These are phyloP conservation scores for Lasiodiplodia hormozganensis DNA, from an alignment of 2,329 filamentous ascomycete species.

Conservation along the genomic window DNA sequence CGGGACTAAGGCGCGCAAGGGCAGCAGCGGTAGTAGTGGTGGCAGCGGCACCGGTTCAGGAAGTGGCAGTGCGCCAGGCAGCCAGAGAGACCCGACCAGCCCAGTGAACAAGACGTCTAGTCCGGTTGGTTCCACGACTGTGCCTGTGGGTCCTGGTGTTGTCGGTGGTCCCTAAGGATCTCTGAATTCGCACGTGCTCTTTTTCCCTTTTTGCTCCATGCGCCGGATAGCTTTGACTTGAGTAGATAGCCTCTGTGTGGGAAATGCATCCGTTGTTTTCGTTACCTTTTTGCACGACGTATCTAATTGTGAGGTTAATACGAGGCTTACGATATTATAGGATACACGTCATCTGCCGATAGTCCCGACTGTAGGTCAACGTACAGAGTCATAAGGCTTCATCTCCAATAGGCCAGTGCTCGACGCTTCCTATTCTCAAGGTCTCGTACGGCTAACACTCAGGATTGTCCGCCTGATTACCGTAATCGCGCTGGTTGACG, in stretches of 20 bases:
- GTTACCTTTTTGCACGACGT: background rate
- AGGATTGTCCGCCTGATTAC: background rate
- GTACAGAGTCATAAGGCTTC: background rate
- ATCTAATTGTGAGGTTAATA: background rate
- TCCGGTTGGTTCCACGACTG: constrained; percentile 20
- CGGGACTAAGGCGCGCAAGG: constrained; percentile 40
- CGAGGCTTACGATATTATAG: background rate
- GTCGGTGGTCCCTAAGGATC: constrained; percentile 11
- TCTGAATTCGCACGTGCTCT: background rate
- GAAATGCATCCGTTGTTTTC: constrained; percentile 29
- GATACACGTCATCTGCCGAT: constrained; percentile 5
- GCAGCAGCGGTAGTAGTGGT: constrained; percentile 55
- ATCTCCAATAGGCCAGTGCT: background rate
- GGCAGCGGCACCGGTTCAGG: constrained; percentile 51
- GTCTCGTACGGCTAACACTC: background rate
- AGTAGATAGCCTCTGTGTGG: constrained; percentile 28
- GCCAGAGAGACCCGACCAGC: constrained; percentile 48
- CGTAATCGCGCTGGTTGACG: background rate
- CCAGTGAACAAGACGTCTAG: constrained; percentile 35
- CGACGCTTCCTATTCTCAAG: background rate
- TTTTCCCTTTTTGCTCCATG: constrained; percentile 3
- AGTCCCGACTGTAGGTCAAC: background rate
- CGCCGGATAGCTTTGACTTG: constrained; percentile 6
- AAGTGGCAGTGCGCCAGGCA: constrained; percentile 43
- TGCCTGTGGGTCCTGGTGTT: constrained; percentile 16